These are phyloP conservation scores for Dendrobium huoshanense DNA, from an alignment of 106 monocot genomes.

Conservation along the genomic window DNA sequence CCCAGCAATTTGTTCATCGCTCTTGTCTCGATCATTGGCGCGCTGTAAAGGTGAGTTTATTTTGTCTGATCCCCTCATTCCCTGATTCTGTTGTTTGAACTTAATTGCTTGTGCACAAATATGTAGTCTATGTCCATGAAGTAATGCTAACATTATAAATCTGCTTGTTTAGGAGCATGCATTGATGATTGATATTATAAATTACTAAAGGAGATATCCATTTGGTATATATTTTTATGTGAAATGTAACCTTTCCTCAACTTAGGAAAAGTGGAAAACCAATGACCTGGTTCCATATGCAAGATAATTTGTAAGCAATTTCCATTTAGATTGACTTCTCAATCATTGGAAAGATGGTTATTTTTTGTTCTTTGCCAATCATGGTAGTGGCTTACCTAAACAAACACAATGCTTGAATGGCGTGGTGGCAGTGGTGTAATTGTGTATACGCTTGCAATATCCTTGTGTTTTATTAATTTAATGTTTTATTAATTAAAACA, in stretches of 20 bases:
- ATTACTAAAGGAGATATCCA: background rate
- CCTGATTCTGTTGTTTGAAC: background rate
- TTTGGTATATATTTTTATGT: background rate
- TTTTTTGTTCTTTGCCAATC: background rate
- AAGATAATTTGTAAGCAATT: background rate
- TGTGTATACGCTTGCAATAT: background rate
- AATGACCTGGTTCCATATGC: background rate
- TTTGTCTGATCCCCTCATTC: background rate
- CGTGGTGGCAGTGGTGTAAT: background rate
- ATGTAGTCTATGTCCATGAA: background rate
- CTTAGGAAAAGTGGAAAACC: background rate
- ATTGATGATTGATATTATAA: background rate
- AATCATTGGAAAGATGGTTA: background rate
- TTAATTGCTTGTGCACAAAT: background rate
- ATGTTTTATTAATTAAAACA: background rate
- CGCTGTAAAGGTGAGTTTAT: constrained; percentile 65
- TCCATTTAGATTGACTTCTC: background rate
- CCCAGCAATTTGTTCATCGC: constrained; percentile 97
- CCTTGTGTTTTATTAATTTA: background rate
- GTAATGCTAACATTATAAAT: background rate
- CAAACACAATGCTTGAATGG: background rate
- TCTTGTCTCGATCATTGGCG: constrained; percentile 99
- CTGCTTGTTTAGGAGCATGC: background rate
- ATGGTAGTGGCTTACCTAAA: background rate
- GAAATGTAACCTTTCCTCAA: background rate